Evolutionary conservation across 2,329 filamentous ascomycete genomes (phyloP), one percentile per base, ranked within the genome.

Genomic region (Ceratocystis ficicola): DNA sequence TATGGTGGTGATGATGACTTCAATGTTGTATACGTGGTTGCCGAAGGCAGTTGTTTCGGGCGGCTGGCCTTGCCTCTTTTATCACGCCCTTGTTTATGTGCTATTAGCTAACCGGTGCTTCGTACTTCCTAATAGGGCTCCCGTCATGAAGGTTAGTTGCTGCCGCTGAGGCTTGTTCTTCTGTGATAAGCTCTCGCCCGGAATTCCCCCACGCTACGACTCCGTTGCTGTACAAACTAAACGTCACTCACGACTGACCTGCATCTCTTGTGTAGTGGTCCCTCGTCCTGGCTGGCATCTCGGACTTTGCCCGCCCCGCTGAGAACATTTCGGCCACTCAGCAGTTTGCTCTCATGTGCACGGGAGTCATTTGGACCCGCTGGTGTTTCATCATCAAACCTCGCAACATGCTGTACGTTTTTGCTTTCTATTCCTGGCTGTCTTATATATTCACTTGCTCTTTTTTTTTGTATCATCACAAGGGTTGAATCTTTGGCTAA

Each of bases 371-470:
- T 82, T 99, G 94, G 94, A 99, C 94, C 59, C 85, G 94, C 71
- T 99, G 94, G 94, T 99, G 94, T 82, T 82, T 97, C 74, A 88
- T 99, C 76, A 99, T 99, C 78, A 91, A 86, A 77, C 94, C 94
- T 67, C 86, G 86, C 77, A 99, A 99, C 81, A 79, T 91, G 73
- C 87, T 96, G 87, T 90, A 79, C 61, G 86, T 78, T 5, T 50
- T 12, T 17, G 41, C 36, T 6, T 5, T 59, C 28, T 8, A n/a
- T 59, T n/a, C 5, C 17, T 46, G 17, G 61, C 36, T 41, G 36
- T 10, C 36, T 41, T 15, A 12, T 41, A 4, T 41, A 1, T 41
- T 5, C 4, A 15, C 8, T 41, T 41, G 36, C 12, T 41, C 36
- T 41, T 41, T 41, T 36, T 41, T 41, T 41, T 36, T 41, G 36